A percentile compares a stretch with the other conserved stretches of the same genome.
phyloP scores from a whole-genome alignment of 768 basidiomycete species.

The Rhizopogon rudus region DNA sequence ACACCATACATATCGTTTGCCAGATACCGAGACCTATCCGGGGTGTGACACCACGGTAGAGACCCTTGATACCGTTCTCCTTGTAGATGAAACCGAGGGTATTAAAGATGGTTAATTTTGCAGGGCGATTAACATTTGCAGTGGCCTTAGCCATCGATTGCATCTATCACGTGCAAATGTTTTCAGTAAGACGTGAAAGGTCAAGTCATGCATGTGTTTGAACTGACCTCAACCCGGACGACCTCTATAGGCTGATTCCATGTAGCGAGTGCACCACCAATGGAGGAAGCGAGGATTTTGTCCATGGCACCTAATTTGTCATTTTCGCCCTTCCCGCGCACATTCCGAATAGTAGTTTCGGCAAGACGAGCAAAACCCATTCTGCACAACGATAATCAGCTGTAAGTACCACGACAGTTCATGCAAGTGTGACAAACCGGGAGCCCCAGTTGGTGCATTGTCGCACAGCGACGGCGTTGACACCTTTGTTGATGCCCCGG shows the following conservation, averaged over 20 bases:
- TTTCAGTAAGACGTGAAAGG: background rate
- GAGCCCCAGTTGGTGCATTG: conserved; percentile 95
- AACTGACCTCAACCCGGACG: conserved; percentile 83
- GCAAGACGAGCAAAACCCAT: conserved; percentile 97
- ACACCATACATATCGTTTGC: conserved; percentile 99
- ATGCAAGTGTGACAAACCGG: conserved; percentile 44
- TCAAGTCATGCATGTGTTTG: background rate
- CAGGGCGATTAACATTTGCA: conserved; percentile 74
- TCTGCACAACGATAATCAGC: conserved; percentile 33
- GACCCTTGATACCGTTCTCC: conserved; percentile 92
- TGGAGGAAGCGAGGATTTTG: conserved; percentile 82
- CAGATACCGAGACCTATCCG: conserved; percentile 94
- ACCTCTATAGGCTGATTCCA: conserved; percentile 99
- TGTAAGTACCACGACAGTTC: background rate
- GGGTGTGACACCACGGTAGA: conserved; percentile 97
- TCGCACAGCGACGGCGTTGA: conserved; percentile 89
- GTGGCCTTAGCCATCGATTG: conserved; percentile 92
- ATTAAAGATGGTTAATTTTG: conserved; percentile 87
- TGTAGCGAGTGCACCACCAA: conserved; percentile 93
- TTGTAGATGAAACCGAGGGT: conserved; percentile 93
- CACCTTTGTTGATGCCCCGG: conserved; percentile 97
- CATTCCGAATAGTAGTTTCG: conserved; percentile 70
- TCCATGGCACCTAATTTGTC: conserved; percentile 74
- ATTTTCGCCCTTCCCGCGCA: conserved; percentile 73
- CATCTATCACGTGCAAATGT: conserved; percentile 60